Conservation (phyloP, 2,329 filamentous ascomycete species). For the Penicillium sp. region DNA sequence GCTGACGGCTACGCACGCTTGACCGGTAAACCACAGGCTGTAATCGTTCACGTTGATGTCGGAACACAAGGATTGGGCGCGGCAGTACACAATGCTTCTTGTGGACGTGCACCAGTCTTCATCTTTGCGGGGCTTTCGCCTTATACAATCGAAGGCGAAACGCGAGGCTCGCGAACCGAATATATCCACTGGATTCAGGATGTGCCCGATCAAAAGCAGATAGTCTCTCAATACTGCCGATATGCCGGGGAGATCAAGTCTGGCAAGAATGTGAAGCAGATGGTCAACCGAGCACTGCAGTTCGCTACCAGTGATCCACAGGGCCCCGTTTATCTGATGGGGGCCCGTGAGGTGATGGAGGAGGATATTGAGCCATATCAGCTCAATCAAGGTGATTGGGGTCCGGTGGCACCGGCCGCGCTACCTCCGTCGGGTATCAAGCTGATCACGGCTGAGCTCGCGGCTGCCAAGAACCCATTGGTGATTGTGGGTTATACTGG, state of each 20-base stretch:
- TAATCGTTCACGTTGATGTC: slow-evolving; percentile 80
- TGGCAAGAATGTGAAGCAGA: slow-evolving; percentile 83
- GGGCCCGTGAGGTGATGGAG: slow-evolving; percentile 81
- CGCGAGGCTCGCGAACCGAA: slow-evolving; percentile 75
- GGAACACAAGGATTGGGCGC: slow-evolving; percentile 78
- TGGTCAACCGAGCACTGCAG: slow-evolving; percentile 81
- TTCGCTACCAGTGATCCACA: slow-evolving; percentile 77
- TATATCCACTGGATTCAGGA: slow-evolving; percentile 89
- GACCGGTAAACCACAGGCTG: slow-evolving; percentile 72
- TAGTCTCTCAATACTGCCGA: slow-evolving; percentile 82
- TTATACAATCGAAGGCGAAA: slow-evolving; percentile 76
- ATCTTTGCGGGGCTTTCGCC: slow-evolving; percentile 79
- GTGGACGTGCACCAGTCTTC: slow-evolving; percentile 72
- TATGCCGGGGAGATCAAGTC: slow-evolving; percentile 83
- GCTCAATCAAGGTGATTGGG: slow-evolving; percentile 71
- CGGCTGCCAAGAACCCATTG: slow-evolving; percentile 53
- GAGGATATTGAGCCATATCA: slow-evolving; percentile 76
- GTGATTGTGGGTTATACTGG: slow-evolving; percentile 57
- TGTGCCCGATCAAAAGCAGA: slow-evolving; percentile 78
- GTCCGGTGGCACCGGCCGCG: slow-evolving; percentile 68
- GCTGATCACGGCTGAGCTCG: slow-evolving; percentile 49
- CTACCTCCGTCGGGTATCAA: slow-evolving; percentile 55
- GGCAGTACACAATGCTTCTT: slow-evolving; percentile 78
- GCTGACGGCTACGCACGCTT: slow-evolving; percentile 78
- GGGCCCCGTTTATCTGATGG: slow-evolving; percentile 78